These are phyloP conservation scores for Orbilia javanica DNA, from an alignment of 2,329 filamentous ascomycete species.

Conservation along the genomic window DNA sequence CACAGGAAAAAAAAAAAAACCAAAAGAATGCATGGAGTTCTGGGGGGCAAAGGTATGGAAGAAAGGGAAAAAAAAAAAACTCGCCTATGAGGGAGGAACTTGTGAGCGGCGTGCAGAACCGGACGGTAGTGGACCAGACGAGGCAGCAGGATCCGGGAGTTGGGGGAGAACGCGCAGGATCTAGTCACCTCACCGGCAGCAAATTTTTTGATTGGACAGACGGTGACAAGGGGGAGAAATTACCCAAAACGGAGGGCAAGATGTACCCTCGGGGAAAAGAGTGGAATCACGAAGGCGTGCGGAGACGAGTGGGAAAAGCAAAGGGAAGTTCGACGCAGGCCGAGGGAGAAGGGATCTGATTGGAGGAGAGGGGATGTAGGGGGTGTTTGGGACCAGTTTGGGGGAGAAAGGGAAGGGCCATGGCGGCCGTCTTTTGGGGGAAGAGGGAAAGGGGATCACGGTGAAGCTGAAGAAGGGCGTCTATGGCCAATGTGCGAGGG, in stretches of 20 bases:
- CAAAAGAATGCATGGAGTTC: background rate
- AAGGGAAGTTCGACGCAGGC: slow-evolving; percentile 31
- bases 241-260: slow-evolving; percentile 30
- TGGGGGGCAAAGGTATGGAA: slow-evolving; percentile 5
- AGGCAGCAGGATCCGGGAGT: slow-evolving; percentile 43
- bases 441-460: background rate
- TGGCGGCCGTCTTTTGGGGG: slow-evolving; percentile 1
- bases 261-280: slow-evolving; percentile 4
- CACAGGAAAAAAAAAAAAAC: no score
- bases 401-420: background rate
- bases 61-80: no score
- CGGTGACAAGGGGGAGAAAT: slow-evolving; percentile 28
- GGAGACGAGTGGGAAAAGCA: slow-evolving; percentile 24
- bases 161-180: slow-evolving; percentile 41
- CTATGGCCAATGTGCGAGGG: slow-evolving; percentile 17
- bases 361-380: slow-evolving; percentile 36
- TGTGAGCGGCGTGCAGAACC: background rate
- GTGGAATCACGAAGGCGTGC: slow-evolving; percentile 20
- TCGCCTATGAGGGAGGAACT: slow-evolving; percentile 13
- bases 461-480: slow-evolving; percentile 34
- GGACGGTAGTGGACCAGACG: slow-evolving; percentile 11
- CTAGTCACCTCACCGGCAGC: slow-evolving; percentile 19
- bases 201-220: slow-evolving; percentile 46
- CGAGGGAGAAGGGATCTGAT: slow-evolving; percentile 29
- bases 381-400: slow-evolving; percentile 45